Evolutionary conservation across 345 rosid genomes (phyloP), one percentile per base, ranked within the genome.

Genomic region (Eutrema heterophyllum): DNA sequence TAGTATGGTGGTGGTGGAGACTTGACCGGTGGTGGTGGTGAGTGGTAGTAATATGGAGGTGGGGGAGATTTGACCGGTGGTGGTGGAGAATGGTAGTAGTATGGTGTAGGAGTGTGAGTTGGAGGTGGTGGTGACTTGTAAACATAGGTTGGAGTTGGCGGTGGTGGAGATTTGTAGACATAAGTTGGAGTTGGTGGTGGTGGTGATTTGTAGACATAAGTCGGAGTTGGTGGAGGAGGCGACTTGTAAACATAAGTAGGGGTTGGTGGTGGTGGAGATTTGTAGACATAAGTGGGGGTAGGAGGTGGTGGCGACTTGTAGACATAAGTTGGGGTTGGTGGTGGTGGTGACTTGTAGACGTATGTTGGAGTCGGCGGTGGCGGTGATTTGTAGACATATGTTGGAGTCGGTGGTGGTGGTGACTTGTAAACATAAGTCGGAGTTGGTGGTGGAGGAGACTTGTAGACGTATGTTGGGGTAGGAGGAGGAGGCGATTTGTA

Each of bases 151-250:
- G 75, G 67, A 12, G 27, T 15, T 7, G 82, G 73, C 0, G 82
- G 84, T 0, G 85, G 85, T 35, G 84, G 84, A 0, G 84, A 81
- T n/a, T 75, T 74, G 67, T 81, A 81, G 0, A 60, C 18, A 13
- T 81, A 81, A 0, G 77, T 51, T 0, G 83, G 81, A 0, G 77
- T 70, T 9, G 74, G 74, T 0, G 74, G 74, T 0, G 74, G 75
- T 1, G 75, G 74, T 0, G 75, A 70, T 0, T 70, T 44, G 48
- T 70, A 70, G 0, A 55, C 52, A 0, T 71, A 71, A 0, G 56
- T 24, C 0, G 71, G 71, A 2, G 60, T 51, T 0, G 76, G 76
- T 0, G 76, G 76, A 0, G 77, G 65, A 0, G 71, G 65, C 0
- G 46, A 72, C 9, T 58, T 1, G 2, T 72, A 72, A 0, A 46